A percentile compares a stretch with the other conserved stretches of the same genome.
Evolutionary conservation across 306 rosid genomes (phyloP).

Genomic region (Dalbergia cochinchinensis): DNA sequence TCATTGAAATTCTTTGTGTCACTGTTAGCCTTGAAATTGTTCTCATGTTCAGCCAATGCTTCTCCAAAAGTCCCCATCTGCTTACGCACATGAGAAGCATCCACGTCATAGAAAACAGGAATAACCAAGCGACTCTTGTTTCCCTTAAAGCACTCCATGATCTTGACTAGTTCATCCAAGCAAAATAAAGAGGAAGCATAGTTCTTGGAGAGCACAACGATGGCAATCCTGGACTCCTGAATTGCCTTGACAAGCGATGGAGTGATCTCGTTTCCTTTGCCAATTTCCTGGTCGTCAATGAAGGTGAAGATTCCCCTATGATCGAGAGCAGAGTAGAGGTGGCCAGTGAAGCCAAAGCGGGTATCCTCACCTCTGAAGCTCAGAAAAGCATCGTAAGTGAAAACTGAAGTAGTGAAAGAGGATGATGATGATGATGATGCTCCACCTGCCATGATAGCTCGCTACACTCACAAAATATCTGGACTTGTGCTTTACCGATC

Average conservation of each 20-base stretch:
- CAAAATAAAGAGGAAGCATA: conserved; percentile 18
- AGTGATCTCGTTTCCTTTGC: not conserved
- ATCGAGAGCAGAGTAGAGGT: not conserved
- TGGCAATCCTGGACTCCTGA: conserved; percentile 10
- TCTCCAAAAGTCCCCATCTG: not conserved
- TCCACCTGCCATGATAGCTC: not conserved
- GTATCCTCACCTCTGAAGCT: conserved; percentile 27
- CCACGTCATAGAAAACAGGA: not conserved
- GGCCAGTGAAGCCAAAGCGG: not conserved
- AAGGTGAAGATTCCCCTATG: conserved; percentile 21
- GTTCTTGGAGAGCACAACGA: not conserved
- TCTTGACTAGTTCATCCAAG: conserved; percentile 15
- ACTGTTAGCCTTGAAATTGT: not conserved
- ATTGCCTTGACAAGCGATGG: conserved; percentile 10
- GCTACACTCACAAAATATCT: not conserved
- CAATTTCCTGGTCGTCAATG: not conserved
- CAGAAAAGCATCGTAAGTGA: not conserved
- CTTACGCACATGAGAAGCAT: not conserved
- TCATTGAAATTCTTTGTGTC: not conserved
- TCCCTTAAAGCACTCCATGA: too few species aligned
- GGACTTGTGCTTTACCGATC: too few species aligned
- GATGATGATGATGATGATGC: not conserved
- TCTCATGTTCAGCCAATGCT: not conserved
- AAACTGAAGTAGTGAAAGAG: not conserved
- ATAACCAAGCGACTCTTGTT: not conserved